phyloP scores from a whole-genome alignment of 2,329 filamentous ascomycete genomes.

The Pseudocercospora musae region DNA sequence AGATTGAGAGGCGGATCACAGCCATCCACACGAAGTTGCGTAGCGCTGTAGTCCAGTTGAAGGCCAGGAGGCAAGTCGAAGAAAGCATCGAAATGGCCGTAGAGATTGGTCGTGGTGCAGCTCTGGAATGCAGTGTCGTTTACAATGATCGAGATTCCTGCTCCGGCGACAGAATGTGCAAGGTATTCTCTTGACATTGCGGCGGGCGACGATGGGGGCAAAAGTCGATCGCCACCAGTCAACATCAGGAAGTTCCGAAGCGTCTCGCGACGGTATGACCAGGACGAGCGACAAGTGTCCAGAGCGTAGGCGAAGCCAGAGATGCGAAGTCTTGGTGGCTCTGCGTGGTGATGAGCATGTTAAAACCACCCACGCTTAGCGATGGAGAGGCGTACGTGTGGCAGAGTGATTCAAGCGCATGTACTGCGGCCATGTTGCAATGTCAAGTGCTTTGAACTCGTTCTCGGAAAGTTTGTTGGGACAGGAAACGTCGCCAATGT shows the following conservation, averaged over 20 bases:
- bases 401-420: background rate
- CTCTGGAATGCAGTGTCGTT: background rate
- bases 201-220: background rate
- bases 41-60: background rate
- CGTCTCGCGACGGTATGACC: background rate
- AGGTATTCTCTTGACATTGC: background rate
- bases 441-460: background rate
- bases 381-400: background rate
- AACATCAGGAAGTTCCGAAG: background rate
- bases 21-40: background rate
- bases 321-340: background rate
- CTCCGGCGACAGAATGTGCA: background rate
- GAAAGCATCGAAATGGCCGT: conserved; percentile 7
- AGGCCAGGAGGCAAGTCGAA: background rate
- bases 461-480: background rate
- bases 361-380: too few species aligned
- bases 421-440: background rate
- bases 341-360: background rate
- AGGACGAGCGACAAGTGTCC: background rate
- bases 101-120: conserved; percentile 1
- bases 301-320: background rate
- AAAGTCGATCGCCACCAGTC: background rate
- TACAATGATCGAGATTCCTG: background rate
- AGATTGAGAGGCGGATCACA: background rate
- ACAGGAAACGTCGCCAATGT: background rate